Evolutionary conservation across 1,284 basidiomycete species (phyloP).

Genomic region (Rhodotorula sp.): DNA sequence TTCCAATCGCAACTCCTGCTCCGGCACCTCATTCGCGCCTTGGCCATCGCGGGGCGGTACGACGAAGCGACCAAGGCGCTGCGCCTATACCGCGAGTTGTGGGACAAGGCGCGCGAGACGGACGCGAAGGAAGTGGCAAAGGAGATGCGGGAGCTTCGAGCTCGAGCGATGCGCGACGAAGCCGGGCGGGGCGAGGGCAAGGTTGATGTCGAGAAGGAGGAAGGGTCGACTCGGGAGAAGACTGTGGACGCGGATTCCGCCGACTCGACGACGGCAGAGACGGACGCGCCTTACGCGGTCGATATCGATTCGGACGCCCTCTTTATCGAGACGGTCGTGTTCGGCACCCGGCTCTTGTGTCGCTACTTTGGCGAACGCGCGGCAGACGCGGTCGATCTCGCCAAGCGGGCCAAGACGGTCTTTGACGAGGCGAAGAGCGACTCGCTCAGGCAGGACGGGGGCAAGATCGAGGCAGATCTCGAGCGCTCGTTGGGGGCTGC

Average conservation of each 20-base stretch:
- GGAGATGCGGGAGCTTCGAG: constrained; percentile 44
- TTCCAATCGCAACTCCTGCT: constrained; percentile 83
- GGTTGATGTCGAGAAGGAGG: constrained; percentile 6
- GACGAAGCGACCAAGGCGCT: constrained; percentile 71
- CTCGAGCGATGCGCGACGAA: constrained; percentile 5
- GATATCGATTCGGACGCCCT: constrained; percentile 33
- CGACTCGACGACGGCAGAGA: not conserved
- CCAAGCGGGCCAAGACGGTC: constrained; percentile 58
- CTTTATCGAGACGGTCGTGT: constrained; percentile 70
- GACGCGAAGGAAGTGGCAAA: constrained; percentile 50
- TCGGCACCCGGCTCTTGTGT: constrained; percentile 72
- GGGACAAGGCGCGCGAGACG: constrained; percentile 72
- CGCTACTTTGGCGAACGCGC: constrained; percentile 43
- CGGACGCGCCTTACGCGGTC: constrained; percentile 1
- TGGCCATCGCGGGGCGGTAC: constrained; percentile 54
- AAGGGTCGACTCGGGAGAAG: constrained; percentile 16
- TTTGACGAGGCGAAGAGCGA: constrained; percentile 57
- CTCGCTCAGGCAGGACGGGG: constrained; percentile 55
- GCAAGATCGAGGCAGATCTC: constrained; percentile 50
- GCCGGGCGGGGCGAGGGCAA: constrained; percentile 1
- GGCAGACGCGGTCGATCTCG: constrained; percentile 47
- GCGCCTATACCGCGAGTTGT: constrained; percentile 76
- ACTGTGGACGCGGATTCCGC: constrained; percentile 10
- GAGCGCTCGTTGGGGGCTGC: constrained; percentile 67
- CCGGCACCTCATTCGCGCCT: constrained; percentile 73